Percentiles rank a stretch among this genome's conserved stretches.
These are phyloP conservation scores for Salix koriyanagi DNA, from an alignment of 345 rosid genomes.

Conservation along the genomic window DNA sequence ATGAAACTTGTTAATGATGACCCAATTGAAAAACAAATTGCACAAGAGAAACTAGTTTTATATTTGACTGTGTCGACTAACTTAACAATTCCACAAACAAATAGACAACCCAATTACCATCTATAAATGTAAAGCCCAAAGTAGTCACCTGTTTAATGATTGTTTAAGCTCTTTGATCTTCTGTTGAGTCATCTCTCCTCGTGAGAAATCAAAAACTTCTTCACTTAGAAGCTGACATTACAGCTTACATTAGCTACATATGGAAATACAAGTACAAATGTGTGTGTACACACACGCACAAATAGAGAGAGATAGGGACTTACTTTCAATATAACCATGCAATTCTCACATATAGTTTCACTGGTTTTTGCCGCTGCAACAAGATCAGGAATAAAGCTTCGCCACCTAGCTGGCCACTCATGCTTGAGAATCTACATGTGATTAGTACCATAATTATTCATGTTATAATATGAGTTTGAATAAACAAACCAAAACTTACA, in stretches of 20 bases:
- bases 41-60: background rate
- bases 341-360: conserved; percentile 98
- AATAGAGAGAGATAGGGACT: conserved; percentile 11
- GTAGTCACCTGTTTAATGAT: conserved; percentile 73
- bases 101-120: background rate
- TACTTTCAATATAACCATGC: conserved; percentile 95
- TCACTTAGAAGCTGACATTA: conserved; percentile 80
- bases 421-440: conserved; percentile 84
- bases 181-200: conserved; percentile 97
- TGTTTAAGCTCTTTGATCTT: conserved; percentile 98
- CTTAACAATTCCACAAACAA: background rate
- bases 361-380: conserved; percentile 99
- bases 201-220: conserved; percentile 98
- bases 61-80: background rate
- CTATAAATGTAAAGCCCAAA: background rate
- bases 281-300: background rate
- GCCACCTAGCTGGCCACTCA: conserved; percentile 99
- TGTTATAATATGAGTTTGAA: background rate
- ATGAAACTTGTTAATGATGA: background rate
- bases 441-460: background rate
- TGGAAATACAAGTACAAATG: background rate
- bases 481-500: background rate
- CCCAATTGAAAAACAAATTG: background rate
- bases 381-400: conserved; percentile 95
- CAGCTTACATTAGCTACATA: conserved; percentile 11